phyloP scores from a whole-genome alignment of 805 yeast species.

The Candida maltosa region DNA sequence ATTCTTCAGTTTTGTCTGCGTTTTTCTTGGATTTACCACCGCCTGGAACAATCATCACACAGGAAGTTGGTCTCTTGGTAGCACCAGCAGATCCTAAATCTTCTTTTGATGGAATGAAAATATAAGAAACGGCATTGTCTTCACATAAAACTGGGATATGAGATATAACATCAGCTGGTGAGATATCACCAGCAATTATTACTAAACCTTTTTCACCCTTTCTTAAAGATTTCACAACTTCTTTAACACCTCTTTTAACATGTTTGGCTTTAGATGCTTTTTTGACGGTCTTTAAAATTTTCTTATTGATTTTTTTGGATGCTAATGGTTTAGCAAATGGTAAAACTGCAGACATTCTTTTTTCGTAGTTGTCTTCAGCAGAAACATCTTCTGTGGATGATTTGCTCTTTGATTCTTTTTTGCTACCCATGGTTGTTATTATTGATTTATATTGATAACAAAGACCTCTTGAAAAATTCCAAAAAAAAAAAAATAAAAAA shows the following conservation, averaged over 20 bases:
- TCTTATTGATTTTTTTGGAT: constrained; percentile 91
- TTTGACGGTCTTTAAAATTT: constrained; percentile 91
- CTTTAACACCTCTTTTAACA: constrained; percentile 98
- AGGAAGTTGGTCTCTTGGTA: constrained; percentile 97
- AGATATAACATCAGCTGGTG: constrained; percentile 95
- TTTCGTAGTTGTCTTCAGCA: constrained; percentile 79
- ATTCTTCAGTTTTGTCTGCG: constrained; percentile 70
- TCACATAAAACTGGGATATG: constrained; percentile 98
- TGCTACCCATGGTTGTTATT: constrained; percentile 27
- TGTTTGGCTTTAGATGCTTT: constrained; percentile 98
- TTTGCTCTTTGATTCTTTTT: constrained; percentile 39
- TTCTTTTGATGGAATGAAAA: constrained; percentile 95
- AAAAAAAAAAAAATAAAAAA: constrained; percentile 1
- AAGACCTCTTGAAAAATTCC: not conserved
- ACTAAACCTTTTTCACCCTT: constrained; percentile 98
- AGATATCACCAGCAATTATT: constrained; percentile 95
- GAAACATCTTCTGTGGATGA: constrained; percentile 27
- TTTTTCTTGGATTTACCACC: constrained; percentile 81
- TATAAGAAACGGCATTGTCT: constrained; percentile 85
- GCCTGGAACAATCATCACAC: constrained; percentile 96
- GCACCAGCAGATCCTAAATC: constrained; percentile 99
- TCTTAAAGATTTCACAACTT: constrained; percentile 95
- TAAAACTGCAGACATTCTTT: constrained; percentile 83
- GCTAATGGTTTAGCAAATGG: constrained; percentile 96
- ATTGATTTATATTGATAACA: not conserved